These are phyloP conservation scores for Cylindrotheca fusiformis DNA, from an alignment of 108 stramenopile species.

Conservation along the genomic window DNA sequence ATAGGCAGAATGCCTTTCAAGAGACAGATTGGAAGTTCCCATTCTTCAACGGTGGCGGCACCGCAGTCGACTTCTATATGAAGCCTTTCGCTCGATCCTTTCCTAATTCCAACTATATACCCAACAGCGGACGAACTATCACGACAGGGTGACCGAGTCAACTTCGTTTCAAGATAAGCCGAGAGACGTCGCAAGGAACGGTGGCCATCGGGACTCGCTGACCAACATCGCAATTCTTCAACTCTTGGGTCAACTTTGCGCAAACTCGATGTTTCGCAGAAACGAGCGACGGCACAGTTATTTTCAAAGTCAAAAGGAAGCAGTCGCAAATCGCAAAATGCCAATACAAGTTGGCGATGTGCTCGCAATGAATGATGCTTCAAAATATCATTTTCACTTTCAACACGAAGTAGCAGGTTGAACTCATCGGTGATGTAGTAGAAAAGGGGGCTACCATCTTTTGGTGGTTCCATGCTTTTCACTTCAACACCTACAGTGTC, in stretches of 20 bases:
- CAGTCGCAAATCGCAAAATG: slow-evolving; percentile 52
- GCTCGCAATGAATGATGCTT: neutral
- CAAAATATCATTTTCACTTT: slow-evolving; percentile 12
- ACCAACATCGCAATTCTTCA: slow-evolving; percentile 1
- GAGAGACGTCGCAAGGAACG: slow-evolving; percentile 1
- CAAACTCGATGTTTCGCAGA: neutral
- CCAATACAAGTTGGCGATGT: slow-evolving; percentile 21
- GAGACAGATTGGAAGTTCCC: slow-evolving; percentile 9
- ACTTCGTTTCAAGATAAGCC: neutral
- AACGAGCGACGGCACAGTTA: slow-evolving; percentile 57
- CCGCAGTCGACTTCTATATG: slow-evolving; percentile 24
- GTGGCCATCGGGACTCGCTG: neutral
- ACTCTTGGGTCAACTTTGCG: neutral
- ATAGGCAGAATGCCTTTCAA: slow-evolving; percentile 1
- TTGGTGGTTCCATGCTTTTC: neutral
- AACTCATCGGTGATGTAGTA: slow-evolving; percentile 19
- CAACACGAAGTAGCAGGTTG: slow-evolving; percentile 11
- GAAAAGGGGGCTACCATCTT: neutral
- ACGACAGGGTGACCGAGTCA: slow-evolving; percentile 8
- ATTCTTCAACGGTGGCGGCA: slow-evolving; percentile 3
- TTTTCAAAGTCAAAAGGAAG: slow-evolving; percentile 52
- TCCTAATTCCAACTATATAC: slow-evolving; percentile 13
- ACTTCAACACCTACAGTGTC: slow-evolving; percentile 9
- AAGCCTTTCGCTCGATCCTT: neutral
- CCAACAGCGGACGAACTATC: slow-evolving; percentile 2